Evolutionary conservation across 2,329 filamentous ascomycete species (phyloP), one percentile per base, ranked within the genome.

Genomic region (Hypomyces rosellus): DNA sequence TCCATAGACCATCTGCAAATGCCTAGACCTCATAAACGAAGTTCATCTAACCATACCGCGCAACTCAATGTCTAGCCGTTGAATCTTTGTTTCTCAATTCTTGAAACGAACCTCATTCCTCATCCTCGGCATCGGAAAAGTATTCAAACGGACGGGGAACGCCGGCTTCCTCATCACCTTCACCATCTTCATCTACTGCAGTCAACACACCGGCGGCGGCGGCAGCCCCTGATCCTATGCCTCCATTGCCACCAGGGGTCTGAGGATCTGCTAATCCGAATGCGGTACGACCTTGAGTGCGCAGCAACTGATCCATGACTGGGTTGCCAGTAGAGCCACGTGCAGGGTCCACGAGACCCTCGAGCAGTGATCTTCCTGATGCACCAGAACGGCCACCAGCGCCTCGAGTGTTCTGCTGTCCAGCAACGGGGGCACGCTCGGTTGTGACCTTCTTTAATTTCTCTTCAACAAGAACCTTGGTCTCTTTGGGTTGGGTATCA

Each of bases 381-480:
- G 30, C 57, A 39, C 67, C 62, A 50, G 71, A 61, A 48, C 69
- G 57, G 20, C 67, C 65, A 34, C 60, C 62, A 41, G 64, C 57
- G 46, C 62, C 58, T 38, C 61, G 57, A 18, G 50, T 43, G 14
- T 49, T 51, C 36, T 61, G 58, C 48, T 69, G 69, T n/a, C 70
- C 64, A n/a, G 75, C 77, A 2, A 82, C 75, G 2, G 80, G 79
- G 0, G 82, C 81, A 49, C 77, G 81, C 60, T 85, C 82, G 0
- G 75, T 81, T 1, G 78, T 77, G 4, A 79, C 77, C 68, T 95
- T 96, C 78, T 91, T 93, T 39, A 95, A 81, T 74, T 95, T 96
- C 69, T 97, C 83, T 67, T 97, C 93, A 44, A 99, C 80, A 7
- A 93, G 78, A 15, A 83, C 75, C 67, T 95, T 95, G 44, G 84